These are phyloP conservation scores for Cucumis hystrix DNA, from an alignment of 306 rosid genomes.

Conservation along the genomic window DNA sequence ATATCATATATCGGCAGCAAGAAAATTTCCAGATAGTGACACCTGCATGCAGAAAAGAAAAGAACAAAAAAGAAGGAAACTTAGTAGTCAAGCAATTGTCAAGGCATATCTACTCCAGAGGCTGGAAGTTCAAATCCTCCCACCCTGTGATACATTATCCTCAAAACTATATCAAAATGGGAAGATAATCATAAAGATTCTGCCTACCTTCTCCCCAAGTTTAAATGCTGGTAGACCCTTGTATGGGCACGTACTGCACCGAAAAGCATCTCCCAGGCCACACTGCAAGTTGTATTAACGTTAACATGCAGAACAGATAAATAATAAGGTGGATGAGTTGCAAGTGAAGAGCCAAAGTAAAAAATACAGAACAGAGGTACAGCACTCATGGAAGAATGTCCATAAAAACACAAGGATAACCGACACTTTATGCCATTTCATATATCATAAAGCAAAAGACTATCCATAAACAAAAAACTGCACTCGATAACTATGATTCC, in stretches of 20 bases:
- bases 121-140: not conserved
- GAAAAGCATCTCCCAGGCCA: slow-evolving; percentile 94
- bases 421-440: not conserved
- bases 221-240: slow-evolving; percentile 90
- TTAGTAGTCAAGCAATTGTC: not conserved
- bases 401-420: not conserved
- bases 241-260: slow-evolving; percentile 90
- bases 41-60: slow-evolving; percentile 35
- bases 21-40: slow-evolving; percentile 46
- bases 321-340: too few species aligned
- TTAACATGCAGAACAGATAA: not conserved
- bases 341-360: too few species aligned
- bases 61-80: not conserved
- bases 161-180: not conserved
- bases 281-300: slow-evolving; percentile 43
- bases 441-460: not conserved
- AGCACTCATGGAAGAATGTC: not conserved
- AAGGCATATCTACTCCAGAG: not conserved
- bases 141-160: not conserved
- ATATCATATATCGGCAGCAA: slow-evolving; percentile 57
- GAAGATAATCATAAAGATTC: not conserved
- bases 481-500: not conserved
- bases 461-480: not conserved
- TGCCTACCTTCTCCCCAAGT: slow-evolving; percentile 82
- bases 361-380: too few species aligned